These are phyloP conservation scores for Ophiostoma sp. DNA, from an alignment of 2,329 filamentous ascomycete genomes.

Conservation along the genomic window DNA sequence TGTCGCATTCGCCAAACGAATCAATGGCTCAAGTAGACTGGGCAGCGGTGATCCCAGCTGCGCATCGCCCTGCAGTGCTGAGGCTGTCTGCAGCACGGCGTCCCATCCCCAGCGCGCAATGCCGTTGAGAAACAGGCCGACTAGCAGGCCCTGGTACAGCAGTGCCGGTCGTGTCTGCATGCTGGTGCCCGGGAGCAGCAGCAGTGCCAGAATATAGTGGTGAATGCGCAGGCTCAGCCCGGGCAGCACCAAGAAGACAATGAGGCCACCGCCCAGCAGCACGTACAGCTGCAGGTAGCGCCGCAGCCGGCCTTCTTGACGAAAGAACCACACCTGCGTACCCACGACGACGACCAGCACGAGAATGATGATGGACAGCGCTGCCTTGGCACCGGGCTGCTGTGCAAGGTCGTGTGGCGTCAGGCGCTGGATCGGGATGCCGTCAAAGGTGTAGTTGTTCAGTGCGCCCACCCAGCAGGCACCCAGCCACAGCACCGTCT, in stretches of 20 bases:
- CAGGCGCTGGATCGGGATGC: conserved; percentile 89
- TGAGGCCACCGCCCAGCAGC: conserved; percentile 59
- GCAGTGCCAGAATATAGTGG: conserved; percentile 84
- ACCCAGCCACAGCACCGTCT: conserved; percentile 83
- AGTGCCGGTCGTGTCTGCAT: conserved; percentile 82
- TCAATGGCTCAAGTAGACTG: conserved; percentile 43
- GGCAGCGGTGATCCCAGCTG: conserved; percentile 59
- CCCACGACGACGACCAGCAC: conserved; percentile 62
- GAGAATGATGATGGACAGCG: conserved; percentile 71
- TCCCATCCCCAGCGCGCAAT: conserved; percentile 93
- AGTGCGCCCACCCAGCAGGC: conserved; percentile 85
- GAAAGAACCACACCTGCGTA: conserved; percentile 78
- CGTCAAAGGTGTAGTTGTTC: conserved; percentile 91
- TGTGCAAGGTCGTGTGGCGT: conserved; percentile 82
- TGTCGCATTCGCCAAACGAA: conserved; percentile 34
- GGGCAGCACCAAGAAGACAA: conserved; percentile 67
- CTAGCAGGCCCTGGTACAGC: conserved; percentile 80
- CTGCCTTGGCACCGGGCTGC: conserved; percentile 82
- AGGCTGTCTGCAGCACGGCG: conserved; percentile 75
- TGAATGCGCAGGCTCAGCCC: conserved; percentile 81
- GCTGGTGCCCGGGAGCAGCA: conserved; percentile 80
- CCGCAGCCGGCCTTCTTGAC: conserved; percentile 73
- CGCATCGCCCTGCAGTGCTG: conserved; percentile 63
- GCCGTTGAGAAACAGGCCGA: conserved; percentile 91
- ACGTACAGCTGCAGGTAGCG: conserved; percentile 73